Conservation (phyloP, 257 asterid genomes). For the Nicotiana paniculata region DNA sequence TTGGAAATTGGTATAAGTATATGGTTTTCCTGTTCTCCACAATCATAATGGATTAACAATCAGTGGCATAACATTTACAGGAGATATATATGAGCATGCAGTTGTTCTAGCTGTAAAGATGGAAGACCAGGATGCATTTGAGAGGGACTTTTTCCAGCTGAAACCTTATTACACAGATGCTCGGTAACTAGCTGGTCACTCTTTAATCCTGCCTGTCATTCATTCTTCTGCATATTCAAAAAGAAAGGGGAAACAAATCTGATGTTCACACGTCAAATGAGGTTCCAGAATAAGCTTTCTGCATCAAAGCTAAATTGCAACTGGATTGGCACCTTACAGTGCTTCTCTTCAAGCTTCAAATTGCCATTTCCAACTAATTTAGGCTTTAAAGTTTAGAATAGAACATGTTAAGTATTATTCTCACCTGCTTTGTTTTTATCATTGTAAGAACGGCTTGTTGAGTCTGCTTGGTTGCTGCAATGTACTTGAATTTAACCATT, state of each 20-base stretch:
- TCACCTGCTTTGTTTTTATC: neutral
- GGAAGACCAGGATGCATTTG: constrained; percentile 86
- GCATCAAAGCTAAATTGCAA: neutral
- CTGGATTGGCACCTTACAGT: neutral
- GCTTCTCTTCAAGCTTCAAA: neutral
- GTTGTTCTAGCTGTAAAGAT: constrained; percentile 73
- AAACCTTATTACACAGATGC: constrained; percentile 92
- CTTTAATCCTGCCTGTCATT: neutral
- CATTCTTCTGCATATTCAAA: neutral
- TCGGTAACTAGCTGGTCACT: constrained; percentile 34
- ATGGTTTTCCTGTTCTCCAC: neutral
- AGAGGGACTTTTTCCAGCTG: constrained; percentile 85
- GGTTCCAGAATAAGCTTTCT: neutral
- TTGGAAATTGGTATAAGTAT: neutral
- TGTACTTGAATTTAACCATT: neutral
- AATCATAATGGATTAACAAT: neutral
- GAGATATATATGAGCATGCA: constrained; percentile 91
- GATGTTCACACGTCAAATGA: neutral
- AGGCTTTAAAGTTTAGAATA: neutral
- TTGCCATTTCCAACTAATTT: neutral
- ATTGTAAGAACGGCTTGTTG: neutral
- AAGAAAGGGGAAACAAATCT: neutral
- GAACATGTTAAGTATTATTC: neutral
- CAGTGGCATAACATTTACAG: constrained; percentile 24
- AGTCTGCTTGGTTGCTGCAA: neutral